Conservation (phyloP, 331 rosid genomes). For the Quercus phellos region DNA sequence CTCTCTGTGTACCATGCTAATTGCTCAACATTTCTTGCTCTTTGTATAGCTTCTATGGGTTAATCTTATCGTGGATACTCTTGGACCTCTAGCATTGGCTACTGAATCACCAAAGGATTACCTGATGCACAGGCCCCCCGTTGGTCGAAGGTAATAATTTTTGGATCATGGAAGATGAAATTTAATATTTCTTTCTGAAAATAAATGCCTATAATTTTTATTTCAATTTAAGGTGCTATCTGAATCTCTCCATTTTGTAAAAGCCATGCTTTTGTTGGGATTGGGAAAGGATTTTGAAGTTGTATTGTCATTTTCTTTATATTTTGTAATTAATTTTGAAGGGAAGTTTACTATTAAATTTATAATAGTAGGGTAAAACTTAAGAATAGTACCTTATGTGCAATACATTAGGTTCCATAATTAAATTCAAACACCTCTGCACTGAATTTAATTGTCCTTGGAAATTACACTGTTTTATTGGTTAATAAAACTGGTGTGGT, state of each 20-base stretch:
- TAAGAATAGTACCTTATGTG: too few species aligned
- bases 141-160: slow-evolving; percentile 63
- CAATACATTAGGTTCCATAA: too few species aligned
- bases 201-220: neutral
- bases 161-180: neutral
- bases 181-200: neutral
- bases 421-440: too few species aligned
- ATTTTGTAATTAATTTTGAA: neutral
- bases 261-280: neutral
- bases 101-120: slow-evolving; percentile 95
- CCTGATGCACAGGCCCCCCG: slow-evolving; percentile 71
- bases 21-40: slow-evolving; percentile 9
- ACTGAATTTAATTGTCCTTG: too few species aligned
- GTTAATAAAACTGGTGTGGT: too few species aligned
- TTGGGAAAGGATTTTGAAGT: neutral
- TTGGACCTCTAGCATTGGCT: slow-evolving; percentile 95
- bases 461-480: too few species aligned
- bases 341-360: neutral
- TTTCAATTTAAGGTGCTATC: neutral
- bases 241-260: neutral
- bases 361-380: neutral
- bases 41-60: slow-evolving; percentile 88
- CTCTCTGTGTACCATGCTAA: slow-evolving; percentile 6
- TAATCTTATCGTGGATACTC: slow-evolving; percentile 97
- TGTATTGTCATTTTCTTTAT: neutral